These are phyloP conservation scores for Backusella mclennaniae DNA, from an alignment of 192 early-diverging fungal species.

Conservation along the genomic window DNA sequence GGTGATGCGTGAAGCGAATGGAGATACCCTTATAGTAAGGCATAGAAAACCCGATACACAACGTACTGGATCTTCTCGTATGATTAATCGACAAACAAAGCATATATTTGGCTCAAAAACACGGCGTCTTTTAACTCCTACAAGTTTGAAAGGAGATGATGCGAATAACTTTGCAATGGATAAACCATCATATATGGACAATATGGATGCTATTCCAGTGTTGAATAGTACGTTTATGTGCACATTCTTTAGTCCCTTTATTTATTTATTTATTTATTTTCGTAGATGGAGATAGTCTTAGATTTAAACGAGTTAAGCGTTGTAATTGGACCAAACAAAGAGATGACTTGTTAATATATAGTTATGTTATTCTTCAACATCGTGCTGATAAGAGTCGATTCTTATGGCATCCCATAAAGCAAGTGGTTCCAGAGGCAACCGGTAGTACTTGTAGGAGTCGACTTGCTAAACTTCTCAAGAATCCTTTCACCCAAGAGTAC, in stretches of 20 bases:
- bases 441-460: neutral
- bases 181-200: neutral
- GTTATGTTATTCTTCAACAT: neutral
- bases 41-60: neutral
- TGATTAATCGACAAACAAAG: neutral
- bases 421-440: neutral
- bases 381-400: neutral
- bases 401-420: neutral
- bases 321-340: neutral
- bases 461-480: neutral
- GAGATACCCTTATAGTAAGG: neutral
- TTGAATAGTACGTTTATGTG: neutral
- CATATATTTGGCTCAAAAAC: neutral
- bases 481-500: neutral
- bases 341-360: conserved; percentile 12
- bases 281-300: neutral
- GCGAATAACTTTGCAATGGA: neutral
- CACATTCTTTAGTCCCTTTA: neutral
- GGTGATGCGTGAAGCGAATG: neutral
- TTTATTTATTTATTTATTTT: neutral
- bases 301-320: neutral
- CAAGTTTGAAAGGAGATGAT: too few species aligned
- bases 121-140: neutral
- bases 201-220: neutral
- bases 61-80: neutral